Base-by-base conservation (phyloP, 2,329 filamentous ascomycete species). In the Thelonectria blattea region DNA sequence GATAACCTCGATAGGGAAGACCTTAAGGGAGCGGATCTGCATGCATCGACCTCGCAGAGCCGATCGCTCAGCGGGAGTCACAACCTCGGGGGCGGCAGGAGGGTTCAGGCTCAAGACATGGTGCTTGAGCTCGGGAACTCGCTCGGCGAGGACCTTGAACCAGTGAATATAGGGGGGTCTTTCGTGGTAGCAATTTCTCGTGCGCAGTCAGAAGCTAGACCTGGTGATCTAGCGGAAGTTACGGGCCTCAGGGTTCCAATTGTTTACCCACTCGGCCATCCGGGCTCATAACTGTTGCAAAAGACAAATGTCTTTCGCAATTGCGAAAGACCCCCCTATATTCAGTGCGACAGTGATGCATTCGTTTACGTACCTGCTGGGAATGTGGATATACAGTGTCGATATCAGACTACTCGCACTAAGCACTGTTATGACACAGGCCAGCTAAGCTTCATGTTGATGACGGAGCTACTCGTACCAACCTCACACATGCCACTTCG, bases 21-120 rank as follows among this genome's bases (percentile, higher is more conserved):
- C 86, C 69, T 88, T 85, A 58, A 92, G 82, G 65, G 86, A 87
- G 63, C 88, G 86, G 56, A 94, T 90, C 66, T 87, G 85, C 92
- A 96, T 96, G 73, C 85, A 88, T 61, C 92, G 88, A 68, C 85
- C 81, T 56, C 85, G 82, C 48, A 89, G 78, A 39, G 84, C 75
- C 15, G 78, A 75, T 20, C 77, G 80, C 61, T 90, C 82, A 17
- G 74, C 77, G 2, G 73, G 63, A 17, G 76, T 69, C 32, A 80
- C 71, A 14, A 65, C 56, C 15, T 34, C 14, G 47, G 61, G 72
- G 34, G 68, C 61, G 5, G 73, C 62, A 3, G 80, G 80, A 15
- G 79, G 71, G 42, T 75, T 67, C 34, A 82, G 76, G 63, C 76
- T 79, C 64, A 86, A 64, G 65, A 86, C 80, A 74, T 87, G 84